These are phyloP conservation scores for Nicotiana paniculata DNA, from an alignment of 257 asterid species.

Conservation along the genomic window DNA sequence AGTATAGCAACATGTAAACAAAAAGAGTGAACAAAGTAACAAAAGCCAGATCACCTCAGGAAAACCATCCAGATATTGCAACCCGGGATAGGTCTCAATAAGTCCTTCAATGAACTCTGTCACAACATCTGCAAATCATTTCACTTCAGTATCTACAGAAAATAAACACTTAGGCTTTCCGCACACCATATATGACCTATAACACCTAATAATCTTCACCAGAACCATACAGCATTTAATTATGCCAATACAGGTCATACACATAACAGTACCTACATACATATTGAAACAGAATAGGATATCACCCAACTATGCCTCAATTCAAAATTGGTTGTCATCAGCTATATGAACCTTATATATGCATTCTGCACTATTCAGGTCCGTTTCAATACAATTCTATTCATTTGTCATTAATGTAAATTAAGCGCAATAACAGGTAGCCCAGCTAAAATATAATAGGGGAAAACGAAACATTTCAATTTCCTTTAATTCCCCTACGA, in stretches of 20 bases:
- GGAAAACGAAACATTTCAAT: too few species aligned
- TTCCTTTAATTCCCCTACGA: too few species aligned
- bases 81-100: slow-evolving; percentile 85
- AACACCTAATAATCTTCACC: background rate
- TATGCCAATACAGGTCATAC: background rate
- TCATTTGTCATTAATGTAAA: background rate
- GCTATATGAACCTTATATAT: background rate
- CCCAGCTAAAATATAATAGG: too few species aligned
- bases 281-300: background rate
- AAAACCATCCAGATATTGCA: slow-evolving; percentile 96
- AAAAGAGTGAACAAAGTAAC: background rate
- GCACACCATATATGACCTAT: background rate
- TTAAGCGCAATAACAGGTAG: background rate
- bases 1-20: background rate
- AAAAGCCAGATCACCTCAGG: slow-evolving; percentile 51
- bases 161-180: background rate
- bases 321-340: background rate
- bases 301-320: background rate
- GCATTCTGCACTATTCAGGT: background rate
- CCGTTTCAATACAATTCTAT: background rate
- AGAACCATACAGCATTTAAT: background rate
- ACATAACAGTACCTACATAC: background rate
- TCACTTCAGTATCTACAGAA: slow-evolving; percentile 4
- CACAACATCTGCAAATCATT: slow-evolving; percentile 68
- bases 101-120: slow-evolving; percentile 94